Base-by-base conservation (phyloP, 805 yeast genomes). In the Pichia nanzhaoensis region DNA sequence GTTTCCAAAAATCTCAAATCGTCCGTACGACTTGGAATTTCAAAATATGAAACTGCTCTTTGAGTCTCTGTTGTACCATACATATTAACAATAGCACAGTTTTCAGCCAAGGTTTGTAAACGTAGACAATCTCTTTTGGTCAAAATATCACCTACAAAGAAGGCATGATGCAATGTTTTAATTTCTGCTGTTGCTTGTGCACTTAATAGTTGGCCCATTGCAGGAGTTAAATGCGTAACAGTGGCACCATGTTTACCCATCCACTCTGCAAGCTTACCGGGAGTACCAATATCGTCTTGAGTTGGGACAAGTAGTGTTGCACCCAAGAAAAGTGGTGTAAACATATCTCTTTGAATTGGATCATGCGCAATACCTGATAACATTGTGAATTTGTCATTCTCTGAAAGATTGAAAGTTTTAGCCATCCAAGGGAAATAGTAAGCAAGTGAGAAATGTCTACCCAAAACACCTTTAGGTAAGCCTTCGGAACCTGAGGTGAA, bases 391-490 rank as follows among this genome's bases (percentile, higher is more conserved):
- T 73, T 84, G 65, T 95, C 99, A 31, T 80, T 74, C 44, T 76
- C 83, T 35, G 84, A 74, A 34, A 93, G 74, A 30, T 81, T 78
- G 58, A 93, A 93, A 37, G 82, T 77, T 64, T 86, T 66, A 17
- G 97, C 74, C 99, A 93, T 93, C 99, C 99, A 93, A 32, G 95
- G 95, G 77, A 93, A 93, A 68, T 93, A 93, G 70, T 93, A 93
- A 2, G 99, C 96, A 50, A 93, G 71, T 0, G 98, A 91, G 67
- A 81, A 95, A 61, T 93, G 99, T 68, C 99, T 85, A 42, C 99
- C 99, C 49, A 89, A 74, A 20, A 93, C 99, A 71, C 99, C 99
- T 68, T 93, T 93, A 55, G 99, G 99, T 52, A 91, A 73, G 64
- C 99, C 99, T 66, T 93, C 99, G 6, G 96, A 86, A 28, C 99